Base-by-base conservation (phyloP, 768 basidiomycete genomes). In the Boletus edulis region DNA sequence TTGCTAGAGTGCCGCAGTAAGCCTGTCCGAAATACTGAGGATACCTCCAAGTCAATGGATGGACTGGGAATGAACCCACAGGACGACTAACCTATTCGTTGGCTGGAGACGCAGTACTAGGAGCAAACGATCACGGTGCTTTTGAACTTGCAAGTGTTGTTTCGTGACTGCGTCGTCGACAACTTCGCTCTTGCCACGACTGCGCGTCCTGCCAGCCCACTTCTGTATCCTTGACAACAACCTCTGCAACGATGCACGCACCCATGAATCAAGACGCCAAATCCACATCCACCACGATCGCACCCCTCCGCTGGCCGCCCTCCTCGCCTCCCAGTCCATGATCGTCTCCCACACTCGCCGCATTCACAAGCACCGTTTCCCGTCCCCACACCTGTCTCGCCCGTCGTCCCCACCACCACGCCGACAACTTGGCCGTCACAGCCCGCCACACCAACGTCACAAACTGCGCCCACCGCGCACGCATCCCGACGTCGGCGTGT, bases 311-410 rank as follows among this genome's bases (percentile, higher is more conserved):
- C 51, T 65, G 44, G 15, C 64, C 49, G 41, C 67, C 58, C 9
- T 62, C 42, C 9, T 62, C 42, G 17, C n/a, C 0, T 27, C 27
- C 27, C 27, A 29, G 27, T 8, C 27, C 27, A 29, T 29, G 8
- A 27, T 17, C 67, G 17, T 74, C 62, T 3, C 65, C 44, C 31
- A 57, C 44, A 14, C 51, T 61, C n/a, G 73, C 67, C 14, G 67
- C 68, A 59, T 75, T 75, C 48, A 74, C 64, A 29, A 75, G 54
- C 17, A 69, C 48, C 8, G 71, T 70, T 39, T 56, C 53, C 24
- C 54, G 47, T 18, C 61, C 56, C 54, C 51, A 52, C 24, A 52
- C 18, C 34, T 53, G n/a, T 29, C 51, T 41, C 22, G 48, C 47
- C 2, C 46, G 31, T 52, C 55, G 46, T 38, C 61, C 58, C 48